These are phyloP conservation scores for Phytophthora quininea DNA, from an alignment of 352 stramenopile species.

Conservation along the genomic window DNA sequence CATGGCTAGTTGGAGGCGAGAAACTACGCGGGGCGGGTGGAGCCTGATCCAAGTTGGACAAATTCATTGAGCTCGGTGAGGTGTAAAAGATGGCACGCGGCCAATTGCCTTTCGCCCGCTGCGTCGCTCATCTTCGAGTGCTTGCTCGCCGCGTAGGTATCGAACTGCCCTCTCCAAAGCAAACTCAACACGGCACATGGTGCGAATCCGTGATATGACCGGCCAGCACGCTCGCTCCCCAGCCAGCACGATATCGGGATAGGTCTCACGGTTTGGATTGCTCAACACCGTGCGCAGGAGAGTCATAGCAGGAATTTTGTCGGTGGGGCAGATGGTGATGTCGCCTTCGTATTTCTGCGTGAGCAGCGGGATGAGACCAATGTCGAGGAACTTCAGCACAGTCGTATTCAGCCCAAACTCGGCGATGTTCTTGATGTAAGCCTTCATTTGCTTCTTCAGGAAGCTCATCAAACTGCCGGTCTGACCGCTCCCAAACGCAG, in stretches of 20 bases:
- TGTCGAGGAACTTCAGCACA: conserved; percentile 85
- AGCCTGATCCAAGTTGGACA: conserved; percentile 73
- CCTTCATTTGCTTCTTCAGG: conserved; percentile 95
- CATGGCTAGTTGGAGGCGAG: conserved; percentile 19
- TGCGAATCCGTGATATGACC: conserved; percentile 95
- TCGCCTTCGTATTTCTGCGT: conserved; percentile 98
- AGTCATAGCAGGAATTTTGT: conserved; percentile 86
- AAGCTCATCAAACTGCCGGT: conserved; percentile 91
- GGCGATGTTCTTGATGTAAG: conserved; percentile 89
- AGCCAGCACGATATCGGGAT: conserved; percentile 76
- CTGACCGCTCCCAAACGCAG: conserved; percentile 74
- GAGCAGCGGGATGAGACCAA: conserved; percentile 79
- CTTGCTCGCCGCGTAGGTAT: conserved; percentile 83
- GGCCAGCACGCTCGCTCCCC: conserved; percentile 93
- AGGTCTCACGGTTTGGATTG: conserved; percentile 79
- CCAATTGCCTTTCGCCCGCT: conserved; percentile 76
- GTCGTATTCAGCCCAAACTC: conserved; percentile 87
- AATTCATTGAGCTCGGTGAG: conserved; percentile 84
- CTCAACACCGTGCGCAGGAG: conserved; percentile 80
- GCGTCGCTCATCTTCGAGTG: conserved; percentile 75
- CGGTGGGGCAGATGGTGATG: conserved; percentile 96
- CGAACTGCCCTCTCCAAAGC: conserved; percentile 92
- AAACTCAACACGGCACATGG: conserved; percentile 97
- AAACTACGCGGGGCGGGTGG: conserved; percentile 25
- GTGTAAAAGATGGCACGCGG: conserved; percentile 90